Conservation (phyloP, 179 eudicot genomes). For the Beta corolliflora region DNA sequence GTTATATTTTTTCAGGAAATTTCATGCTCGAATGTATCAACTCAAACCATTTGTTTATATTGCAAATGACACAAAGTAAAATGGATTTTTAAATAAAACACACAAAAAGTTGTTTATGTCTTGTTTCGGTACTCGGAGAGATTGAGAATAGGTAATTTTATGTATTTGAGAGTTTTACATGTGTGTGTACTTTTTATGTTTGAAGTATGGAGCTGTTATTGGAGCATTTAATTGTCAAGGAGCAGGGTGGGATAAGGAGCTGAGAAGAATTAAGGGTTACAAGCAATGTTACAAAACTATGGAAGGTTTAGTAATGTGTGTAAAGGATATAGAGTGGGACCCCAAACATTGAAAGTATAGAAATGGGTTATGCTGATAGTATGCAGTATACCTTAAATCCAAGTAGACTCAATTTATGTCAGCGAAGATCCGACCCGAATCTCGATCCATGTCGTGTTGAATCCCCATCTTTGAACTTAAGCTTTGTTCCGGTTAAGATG, state of each 20-base stretch:
- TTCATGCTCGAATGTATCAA: too few species aligned
- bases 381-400: constrained; percentile 54
- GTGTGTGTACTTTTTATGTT: neutral
- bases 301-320: constrained; percentile 38
- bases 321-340: constrained; percentile 64
- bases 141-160: too few species aligned
- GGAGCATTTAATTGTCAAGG: constrained; percentile 84
- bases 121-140: too few species aligned
- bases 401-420: constrained; percentile 37
- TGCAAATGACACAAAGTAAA: too few species aligned
- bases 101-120: too few species aligned
- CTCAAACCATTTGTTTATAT: too few species aligned
- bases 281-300: constrained; percentile 55
- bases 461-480: constrained; percentile 58
- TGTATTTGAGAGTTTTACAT: too few species aligned
- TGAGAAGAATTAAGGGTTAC: constrained; percentile 53
- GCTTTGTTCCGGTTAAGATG: constrained; percentile 52
- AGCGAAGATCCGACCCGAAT: constrained; percentile 28
- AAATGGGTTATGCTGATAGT: constrained; percentile 44
- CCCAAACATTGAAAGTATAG: constrained; percentile 37
- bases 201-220: constrained; percentile 61
- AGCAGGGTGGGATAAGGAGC: constrained; percentile 61
- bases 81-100: too few species aligned
- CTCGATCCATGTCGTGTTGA: constrained; percentile 35
- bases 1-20: neutral